Conservation (phyloP, 164 flowering plant genomes). For the Protea cynaroides region DNA sequence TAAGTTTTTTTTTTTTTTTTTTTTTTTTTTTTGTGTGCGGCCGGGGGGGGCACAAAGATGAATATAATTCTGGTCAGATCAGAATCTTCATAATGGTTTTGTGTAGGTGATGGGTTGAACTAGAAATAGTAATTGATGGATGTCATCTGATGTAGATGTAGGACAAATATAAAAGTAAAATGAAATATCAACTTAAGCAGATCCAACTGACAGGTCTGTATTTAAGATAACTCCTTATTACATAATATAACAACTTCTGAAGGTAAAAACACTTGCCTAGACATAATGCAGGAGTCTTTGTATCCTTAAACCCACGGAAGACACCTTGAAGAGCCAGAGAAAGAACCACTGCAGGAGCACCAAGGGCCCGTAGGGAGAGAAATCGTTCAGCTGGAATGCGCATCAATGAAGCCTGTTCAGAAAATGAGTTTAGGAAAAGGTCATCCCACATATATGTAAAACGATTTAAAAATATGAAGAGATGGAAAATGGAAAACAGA, state of each 20-base stretch:
- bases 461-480: slow-evolving; percentile 8
- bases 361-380: slow-evolving; percentile 75
- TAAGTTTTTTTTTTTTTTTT: no score
- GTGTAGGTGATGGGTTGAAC: no score
- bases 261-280: slow-evolving; percentile 50
- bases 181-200: no score
- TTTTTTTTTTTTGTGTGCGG: no score
- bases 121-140: no score
- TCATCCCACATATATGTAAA: slow-evolving; percentile 14
- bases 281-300: slow-evolving; percentile 80
- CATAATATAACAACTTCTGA: background rate
- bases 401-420: slow-evolving; percentile 73
- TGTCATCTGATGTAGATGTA: no score
- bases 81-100: no score
- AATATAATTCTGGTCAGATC: no score
- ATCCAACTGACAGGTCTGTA: no score
- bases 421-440: slow-evolving; percentile 15
- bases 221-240: background rate
- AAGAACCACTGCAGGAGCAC: slow-evolving; percentile 89
- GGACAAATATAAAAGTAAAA: no score
- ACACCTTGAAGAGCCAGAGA: slow-evolving; percentile 89
- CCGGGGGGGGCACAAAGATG: no score
- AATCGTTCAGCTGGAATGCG: slow-evolving; percentile 57
- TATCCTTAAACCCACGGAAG: slow-evolving; percentile 91
- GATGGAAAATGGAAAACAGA: background rate